Percentiles rank a stretch among this genome's conserved stretches.
Evolutionary conservation across 345 rosid species (phyloP).

Genomic region (Hibiscus mutabilis): DNA sequence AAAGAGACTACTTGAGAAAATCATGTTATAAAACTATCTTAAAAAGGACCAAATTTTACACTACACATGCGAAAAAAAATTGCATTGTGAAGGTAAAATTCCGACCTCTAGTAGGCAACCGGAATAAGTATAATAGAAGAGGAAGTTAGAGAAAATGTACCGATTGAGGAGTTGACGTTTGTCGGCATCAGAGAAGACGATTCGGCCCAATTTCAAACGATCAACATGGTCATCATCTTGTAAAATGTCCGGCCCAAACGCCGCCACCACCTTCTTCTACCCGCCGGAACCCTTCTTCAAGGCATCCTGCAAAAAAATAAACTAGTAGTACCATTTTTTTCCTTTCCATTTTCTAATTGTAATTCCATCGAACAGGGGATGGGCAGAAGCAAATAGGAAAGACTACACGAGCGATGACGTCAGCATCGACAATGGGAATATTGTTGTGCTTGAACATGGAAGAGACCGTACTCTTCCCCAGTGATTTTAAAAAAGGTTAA

Average conservation of each 20-base stretch:
- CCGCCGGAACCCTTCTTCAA: constrained; percentile 58
- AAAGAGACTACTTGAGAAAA: not conserved
- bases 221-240: constrained; percentile 54
- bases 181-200: constrained; percentile 68
- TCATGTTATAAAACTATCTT: not conserved
- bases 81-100: not conserved
- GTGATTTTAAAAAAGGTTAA: constrained; percentile 14
- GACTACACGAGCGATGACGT: constrained; percentile 63
- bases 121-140: not conserved
- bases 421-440: constrained; percentile 75
- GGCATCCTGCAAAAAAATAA: constrained; percentile 35
- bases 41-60: not conserved
- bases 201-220: constrained; percentile 62
- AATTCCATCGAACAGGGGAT: not conserved
- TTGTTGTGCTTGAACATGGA: constrained; percentile 63
- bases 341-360: not conserved
- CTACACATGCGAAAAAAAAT: not conserved
- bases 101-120: not conserved
- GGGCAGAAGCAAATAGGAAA: not conserved
- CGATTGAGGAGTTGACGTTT: constrained; percentile 75
- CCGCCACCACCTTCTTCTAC: constrained; percentile 49
- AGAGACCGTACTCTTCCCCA: constrained; percentile 82
- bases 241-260: constrained; percentile 55
- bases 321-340: not conserved
- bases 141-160: constrained; percentile 20